Evolutionary conservation across 1,284 basidiomycete genomes (phyloP), one percentile per base, ranked within the genome.

Genomic region (Crucibulum parvulum): DNA sequence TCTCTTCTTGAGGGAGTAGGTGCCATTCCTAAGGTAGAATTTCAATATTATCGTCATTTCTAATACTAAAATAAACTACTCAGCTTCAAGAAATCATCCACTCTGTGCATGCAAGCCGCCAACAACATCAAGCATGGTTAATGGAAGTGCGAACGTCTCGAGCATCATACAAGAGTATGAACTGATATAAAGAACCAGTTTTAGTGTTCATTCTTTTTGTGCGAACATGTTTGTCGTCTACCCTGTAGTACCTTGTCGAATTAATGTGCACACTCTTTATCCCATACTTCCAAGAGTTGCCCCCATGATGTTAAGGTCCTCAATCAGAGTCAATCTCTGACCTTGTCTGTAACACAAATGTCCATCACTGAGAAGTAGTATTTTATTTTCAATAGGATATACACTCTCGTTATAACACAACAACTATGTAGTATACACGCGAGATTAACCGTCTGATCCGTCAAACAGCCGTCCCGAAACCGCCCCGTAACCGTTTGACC

Each of bases 71-170:
- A 6, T 11, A 37, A 51, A 13, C 51, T 35, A 51, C 53, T 53
- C 35, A 74, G 72, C 66, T 75, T 31, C 62, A 66, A 8, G 64
- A 66, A 52, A 72, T 74, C 55, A 60, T 73, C 8, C 35, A 58
- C 6, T 61, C 64, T 54, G 63, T 74, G 24, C 57, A 64, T 1
- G 64, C 63, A 35, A 72, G 67, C 53, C 72, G 68, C 1, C 72
- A 71, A 53, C 64, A 58, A 0, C 57, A 55, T n/a, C 53, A 63
- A 11, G 58, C 45, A 9, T 74, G 67, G 62, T 15, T 52, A 7
- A 43, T 36, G n/a, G 60, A 67, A 47, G 62, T 65, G 41, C 31
- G 43, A 11, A 16, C 38, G 35, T 52, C 47, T 10, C 6, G 45
- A 51, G n/a, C 13, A 24, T 48, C 18, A 48, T 11, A 24, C 11